Conservation (phyloP, 305 asterid genomes). For the Striga hermonthica region DNA sequence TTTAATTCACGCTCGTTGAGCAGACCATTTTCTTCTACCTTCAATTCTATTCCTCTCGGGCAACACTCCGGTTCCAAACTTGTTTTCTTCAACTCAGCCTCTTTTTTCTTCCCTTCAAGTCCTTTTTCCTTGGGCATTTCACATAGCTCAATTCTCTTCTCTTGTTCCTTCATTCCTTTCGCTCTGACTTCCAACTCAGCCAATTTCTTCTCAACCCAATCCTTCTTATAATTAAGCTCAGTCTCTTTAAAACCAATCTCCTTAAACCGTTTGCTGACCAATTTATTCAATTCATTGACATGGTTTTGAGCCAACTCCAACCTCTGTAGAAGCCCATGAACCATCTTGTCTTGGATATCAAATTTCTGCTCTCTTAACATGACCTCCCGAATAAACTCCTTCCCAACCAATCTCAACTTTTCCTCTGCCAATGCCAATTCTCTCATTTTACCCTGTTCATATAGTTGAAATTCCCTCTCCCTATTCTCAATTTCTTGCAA, state of each 20-base stretch:
- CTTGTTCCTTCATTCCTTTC: neutral
- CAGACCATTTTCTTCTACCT: too few relatives aligned
- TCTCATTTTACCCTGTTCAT: conserved; percentile 20
- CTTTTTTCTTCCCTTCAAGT: conserved; percentile 11
- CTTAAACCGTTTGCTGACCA: conserved; percentile 24
- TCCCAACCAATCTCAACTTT: conserved; percentile 15
- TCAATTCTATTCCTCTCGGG: too few relatives aligned
- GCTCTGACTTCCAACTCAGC: conserved; percentile 3
- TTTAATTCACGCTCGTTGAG: too few relatives aligned
- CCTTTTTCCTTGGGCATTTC: conserved; percentile 20
- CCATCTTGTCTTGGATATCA: conserved; percentile 30
- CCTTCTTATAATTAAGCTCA: neutral
- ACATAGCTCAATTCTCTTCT: neutral
- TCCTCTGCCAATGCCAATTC: conserved; percentile 28
- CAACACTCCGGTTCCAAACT: neutral
- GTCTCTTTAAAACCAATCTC: conserved; percentile 13
- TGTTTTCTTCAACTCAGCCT: neutral
- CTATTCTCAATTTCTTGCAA: conserved; percentile 26
- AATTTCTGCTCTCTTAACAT: conserved; percentile 32
- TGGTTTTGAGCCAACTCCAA: conserved; percentile 20
- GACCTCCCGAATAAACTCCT: conserved; percentile 26
- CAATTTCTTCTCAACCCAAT: conserved; percentile 19
- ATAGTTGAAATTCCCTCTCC: conserved; percentile 20
- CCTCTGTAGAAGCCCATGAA: conserved; percentile 23
- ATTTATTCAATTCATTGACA: conserved; percentile 15